Conservation (phyloP, 1,284 basidiomycete species). For the Cutaneotrichosporon mucoides region DNA sequence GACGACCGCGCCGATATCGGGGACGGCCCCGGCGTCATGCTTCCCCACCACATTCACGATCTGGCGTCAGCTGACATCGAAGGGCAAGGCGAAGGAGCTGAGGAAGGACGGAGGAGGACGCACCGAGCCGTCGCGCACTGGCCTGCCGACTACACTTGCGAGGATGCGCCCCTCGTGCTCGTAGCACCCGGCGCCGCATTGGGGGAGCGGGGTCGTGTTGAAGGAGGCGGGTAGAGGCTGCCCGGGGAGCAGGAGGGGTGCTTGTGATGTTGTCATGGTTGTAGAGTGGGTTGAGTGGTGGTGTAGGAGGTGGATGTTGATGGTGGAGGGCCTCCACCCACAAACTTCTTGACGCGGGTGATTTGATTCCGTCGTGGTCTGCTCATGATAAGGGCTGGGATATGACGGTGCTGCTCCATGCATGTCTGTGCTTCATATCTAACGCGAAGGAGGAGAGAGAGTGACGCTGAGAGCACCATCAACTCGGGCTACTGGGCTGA, state of each 20-base stretch:
- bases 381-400: no score
- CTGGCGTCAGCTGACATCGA: conserved; percentile 16
- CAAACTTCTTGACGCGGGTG: no score
- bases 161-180: conserved; percentile 61
- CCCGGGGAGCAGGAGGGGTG: conserved; percentile 63
- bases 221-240: conserved; percentile 66
- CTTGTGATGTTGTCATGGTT: conserved; percentile 6
- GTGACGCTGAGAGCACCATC: no score
- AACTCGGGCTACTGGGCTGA: no score
- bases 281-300: not conserved
- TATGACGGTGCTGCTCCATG: no score
- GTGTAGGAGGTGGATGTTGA: not conserved
- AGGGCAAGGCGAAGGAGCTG: not conserved
- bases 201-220: conserved; percentile 55
- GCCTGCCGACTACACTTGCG: conserved; percentile 68
- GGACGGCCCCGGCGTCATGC: conserved; percentile 43
- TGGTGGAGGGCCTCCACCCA: conserved; percentile 8
- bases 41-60: conserved; percentile 44
- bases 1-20: conserved; percentile 48
- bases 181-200: conserved; percentile 68
- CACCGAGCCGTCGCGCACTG: conserved; percentile 59
- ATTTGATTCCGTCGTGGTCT: no score
- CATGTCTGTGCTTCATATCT: no score
- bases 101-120: conserved; percentile 46
- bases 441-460: no score